Base-by-base conservation (phyloP, 345 rosid species). In the Arabidopsis suecica region DNA sequence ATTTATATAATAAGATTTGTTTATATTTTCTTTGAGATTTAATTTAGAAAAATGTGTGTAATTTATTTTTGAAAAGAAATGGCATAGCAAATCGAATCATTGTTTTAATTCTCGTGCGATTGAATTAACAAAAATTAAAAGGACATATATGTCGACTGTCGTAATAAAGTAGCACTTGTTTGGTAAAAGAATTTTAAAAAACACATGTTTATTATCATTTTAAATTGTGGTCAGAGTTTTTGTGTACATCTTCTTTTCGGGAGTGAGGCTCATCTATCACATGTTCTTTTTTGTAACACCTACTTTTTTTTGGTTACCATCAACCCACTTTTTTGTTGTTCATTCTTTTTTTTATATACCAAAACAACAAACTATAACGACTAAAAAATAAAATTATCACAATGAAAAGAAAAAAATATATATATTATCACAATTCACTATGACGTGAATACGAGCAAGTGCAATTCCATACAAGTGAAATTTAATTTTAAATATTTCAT, bases 231-330 rank as follows among this genome's bases (percentile, higher is more conserved):
- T 45, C 32, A 42, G 18, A 45, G 6, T 34, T 73, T 55, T 42
- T 44, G 48, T 55, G 37, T 20, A 9, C 25, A 33, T 59, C 11
- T 71, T 42, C 1, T 68, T 41, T 40, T 25, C 1, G 9, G 11
- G 18, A 33, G 9, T 32, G 56, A 57, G 53, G 23, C 50, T 62
- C 50, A 14, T 8, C 36, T 14, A 47, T 22, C 77, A 63, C 64
- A 64, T 64, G 77, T 25, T 64, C 12, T 32, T 73, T 63, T 20
- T 22, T 8, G 13, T 57, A 45, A 42, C 20, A 64, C 71, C 71
- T 50, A 49, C 71, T 50, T 28, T 28, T 28, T 28, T 66, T 66
- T 36, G 22, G 30, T 34, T 12, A 66, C 59, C 45, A 62, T 62
- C 76, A 48, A 49, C 60, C 59, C 10, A 6, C 40, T 23, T 5